Conservation (phyloP, 2,329 filamentous ascomycete genomes). For the Fusarium gaditjirri region DNA sequence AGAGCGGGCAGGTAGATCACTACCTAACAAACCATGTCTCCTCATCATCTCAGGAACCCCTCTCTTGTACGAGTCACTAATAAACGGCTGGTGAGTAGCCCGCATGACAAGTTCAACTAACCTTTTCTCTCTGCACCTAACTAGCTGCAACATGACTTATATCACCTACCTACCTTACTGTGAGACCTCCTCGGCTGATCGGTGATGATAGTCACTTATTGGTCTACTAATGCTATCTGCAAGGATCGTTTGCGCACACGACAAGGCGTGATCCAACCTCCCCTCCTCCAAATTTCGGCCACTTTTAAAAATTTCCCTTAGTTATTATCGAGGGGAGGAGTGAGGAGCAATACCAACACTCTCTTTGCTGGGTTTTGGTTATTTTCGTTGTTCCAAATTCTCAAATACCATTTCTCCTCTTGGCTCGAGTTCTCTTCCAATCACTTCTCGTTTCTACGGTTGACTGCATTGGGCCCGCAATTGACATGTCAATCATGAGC, state of each 20-base stretch:
- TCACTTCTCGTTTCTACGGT: conserved; percentile 30
- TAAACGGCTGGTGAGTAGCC: conserved; percentile 4
- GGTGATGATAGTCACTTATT: conserved; percentile 9
- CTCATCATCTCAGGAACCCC: conserved; percentile 10
- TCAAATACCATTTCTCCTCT: background rate
- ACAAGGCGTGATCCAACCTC: conserved; percentile 33
- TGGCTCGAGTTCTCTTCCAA: conserved; percentile 7
- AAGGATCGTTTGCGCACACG: conserved; percentile 32
- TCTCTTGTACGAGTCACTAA: conserved; percentile 11
- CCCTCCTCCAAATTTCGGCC: conserved; percentile 18
- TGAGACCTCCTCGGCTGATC: conserved; percentile 2
- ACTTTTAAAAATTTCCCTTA: conserved; percentile 7
- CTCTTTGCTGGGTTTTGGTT: background rate
- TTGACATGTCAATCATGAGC: conserved; percentile 39
- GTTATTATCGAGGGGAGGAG: background rate
- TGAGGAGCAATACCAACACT: conserved; percentile 6
- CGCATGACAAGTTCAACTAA: conserved; percentile 14
- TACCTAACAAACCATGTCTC: conserved; percentile 16
- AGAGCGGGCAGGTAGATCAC: conserved; percentile 6
- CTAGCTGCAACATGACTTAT: background rate
- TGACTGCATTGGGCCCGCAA: conserved; percentile 36
- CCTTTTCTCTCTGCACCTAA: conserved; percentile 5
- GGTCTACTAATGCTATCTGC: conserved; percentile 3
- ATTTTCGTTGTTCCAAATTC: conserved; percentile 3
- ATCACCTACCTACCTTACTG: background rate